phyloP scores from a whole-genome alignment of 2,329 filamentous ascomycete species.

The Akanthomyces muscarius region DNA sequence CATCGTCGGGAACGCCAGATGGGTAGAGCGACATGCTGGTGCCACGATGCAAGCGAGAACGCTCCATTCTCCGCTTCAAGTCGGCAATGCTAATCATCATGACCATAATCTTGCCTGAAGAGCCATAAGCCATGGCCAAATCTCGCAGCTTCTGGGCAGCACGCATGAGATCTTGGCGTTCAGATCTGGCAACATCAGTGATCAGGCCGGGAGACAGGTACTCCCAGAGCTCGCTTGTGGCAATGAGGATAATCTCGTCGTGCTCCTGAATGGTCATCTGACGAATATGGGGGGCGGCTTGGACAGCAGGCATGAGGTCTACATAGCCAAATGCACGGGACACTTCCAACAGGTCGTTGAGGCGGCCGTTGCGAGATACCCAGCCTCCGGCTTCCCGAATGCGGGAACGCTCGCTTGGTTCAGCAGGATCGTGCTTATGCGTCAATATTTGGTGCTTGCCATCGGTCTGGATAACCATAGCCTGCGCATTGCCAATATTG shows the following conservation, averaged over 20 bases:
- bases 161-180: conserved; percentile 86
- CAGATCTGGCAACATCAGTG: conserved; percentile 83
- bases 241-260: conserved; percentile 90
- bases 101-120: conserved; percentile 94
- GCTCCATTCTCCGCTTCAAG: conserved; percentile 75
- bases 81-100: conserved; percentile 96
- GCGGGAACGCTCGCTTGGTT: conserved; percentile 75
- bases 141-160: conserved; percentile 93
- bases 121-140: conserved; percentile 91
- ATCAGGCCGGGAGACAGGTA: conserved; percentile 86
- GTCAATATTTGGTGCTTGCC: conserved; percentile 81
- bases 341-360: conserved; percentile 88
- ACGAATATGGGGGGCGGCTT: conserved; percentile 81
- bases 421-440: conserved; percentile 87
- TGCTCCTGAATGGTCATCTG: conserved; percentile 77
- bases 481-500: conserved; percentile 93
- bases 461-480: conserved; percentile 89
- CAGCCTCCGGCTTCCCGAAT: conserved; percentile 94
- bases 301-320: conserved; percentile 85
- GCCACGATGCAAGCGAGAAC: conserved; percentile 67
- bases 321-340: conserved; percentile 95
- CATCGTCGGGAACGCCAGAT: conserved; percentile 67
- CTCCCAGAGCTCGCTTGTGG: conserved; percentile 92
- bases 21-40: conserved; percentile 84
- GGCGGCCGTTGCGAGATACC: conserved; percentile 87